Evolutionary conservation across 257 asterid genomes (phyloP).

Genomic region (Verbascum thapsus): DNA sequence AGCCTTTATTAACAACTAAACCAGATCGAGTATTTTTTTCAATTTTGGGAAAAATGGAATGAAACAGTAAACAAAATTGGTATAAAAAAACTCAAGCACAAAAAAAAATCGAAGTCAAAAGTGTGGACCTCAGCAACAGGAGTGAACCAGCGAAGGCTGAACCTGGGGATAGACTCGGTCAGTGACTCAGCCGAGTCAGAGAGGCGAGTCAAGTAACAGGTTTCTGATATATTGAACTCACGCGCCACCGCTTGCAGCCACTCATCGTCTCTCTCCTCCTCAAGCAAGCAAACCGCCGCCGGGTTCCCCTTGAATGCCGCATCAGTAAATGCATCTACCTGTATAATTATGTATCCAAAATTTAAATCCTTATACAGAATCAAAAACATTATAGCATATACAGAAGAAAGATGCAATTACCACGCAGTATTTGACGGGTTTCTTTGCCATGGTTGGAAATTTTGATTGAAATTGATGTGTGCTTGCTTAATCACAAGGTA

Average conservation of each 20-base stretch:
- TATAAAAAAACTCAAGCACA: background rate
- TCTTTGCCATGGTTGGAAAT: slow-evolving; percentile 42
- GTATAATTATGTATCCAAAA: slow-evolving; percentile 13
- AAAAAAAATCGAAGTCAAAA: background rate
- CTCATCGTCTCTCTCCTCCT: slow-evolving; percentile 71
- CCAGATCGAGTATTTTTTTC: no score
- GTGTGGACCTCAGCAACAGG: slow-evolving; percentile 70
- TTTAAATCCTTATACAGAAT: background rate
- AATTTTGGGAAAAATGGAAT: no score
- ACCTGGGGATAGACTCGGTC: slow-evolving; percentile 41
- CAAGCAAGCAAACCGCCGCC: slow-evolving; percentile 84
- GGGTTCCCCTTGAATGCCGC: slow-evolving; percentile 92
- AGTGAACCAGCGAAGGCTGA: slow-evolving; percentile 93
- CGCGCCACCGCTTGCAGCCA: slow-evolving; percentile 91
- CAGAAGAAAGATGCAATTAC: slow-evolving; percentile 32
- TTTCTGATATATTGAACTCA: slow-evolving; percentile 78
- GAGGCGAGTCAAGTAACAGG: slow-evolving; percentile 64
- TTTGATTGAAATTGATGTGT: background rate
- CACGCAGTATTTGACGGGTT: slow-evolving; percentile 66
- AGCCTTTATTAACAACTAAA: no score
- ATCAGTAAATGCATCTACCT: slow-evolving; percentile 88
- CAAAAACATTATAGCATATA: background rate
- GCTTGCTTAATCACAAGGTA: no score
- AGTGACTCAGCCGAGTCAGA: slow-evolving; percentile 31
- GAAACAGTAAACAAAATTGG: no score